Evolutionary conservation across 306 rosid species (phyloP), one percentile per base, ranked within the genome.

Genomic region (Castanea sativa): DNA sequence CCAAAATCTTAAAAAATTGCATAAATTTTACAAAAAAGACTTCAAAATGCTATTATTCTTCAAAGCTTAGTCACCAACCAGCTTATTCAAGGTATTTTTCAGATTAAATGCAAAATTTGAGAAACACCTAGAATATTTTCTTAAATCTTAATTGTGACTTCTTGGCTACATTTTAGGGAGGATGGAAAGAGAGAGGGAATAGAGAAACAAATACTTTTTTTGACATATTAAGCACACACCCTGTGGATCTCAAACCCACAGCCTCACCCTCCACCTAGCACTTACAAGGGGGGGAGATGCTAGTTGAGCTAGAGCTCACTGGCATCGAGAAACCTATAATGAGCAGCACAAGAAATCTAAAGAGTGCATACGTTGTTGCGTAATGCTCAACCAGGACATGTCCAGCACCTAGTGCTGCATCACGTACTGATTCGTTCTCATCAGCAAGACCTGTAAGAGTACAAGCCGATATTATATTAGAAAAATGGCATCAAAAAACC

Each of bases 371-470:
- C 99, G 98, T 86, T 88, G 89, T 83, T n/a, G 99, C 98, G 67
- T 92, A 95, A 86, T 95, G 99, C 90, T 95, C 98, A 18, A 92
- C 99, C 79, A 95, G 85, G 75, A 95, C 91, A 86, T 92, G 99
- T 74, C 99, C 98, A 80, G 99, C 99, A 76, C 99, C 99, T 20
- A 95, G 84, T 15, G 97, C 98, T 73, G 96, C 98, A n/a, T 95
- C 99, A 58, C 99, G 98, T 35, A 95, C 99, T 69, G 98, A 95
- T 85, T 95, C 99, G 78, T 95, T 95, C 90, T 95, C 99, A 87
- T 95, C 99, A 55, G 99, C 99, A 79, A 92, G 99, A 80, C 99
- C 98, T 95, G 65, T 25, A 89, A 23, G 65, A 38, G 55, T 77
- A 67, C 33, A 57, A 65, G 20, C 20, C 23, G 12, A 53, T 33